phyloP scores from a whole-genome alignment of 2,329 filamentous ascomycete species.

The Podosphaera fusca region DNA sequence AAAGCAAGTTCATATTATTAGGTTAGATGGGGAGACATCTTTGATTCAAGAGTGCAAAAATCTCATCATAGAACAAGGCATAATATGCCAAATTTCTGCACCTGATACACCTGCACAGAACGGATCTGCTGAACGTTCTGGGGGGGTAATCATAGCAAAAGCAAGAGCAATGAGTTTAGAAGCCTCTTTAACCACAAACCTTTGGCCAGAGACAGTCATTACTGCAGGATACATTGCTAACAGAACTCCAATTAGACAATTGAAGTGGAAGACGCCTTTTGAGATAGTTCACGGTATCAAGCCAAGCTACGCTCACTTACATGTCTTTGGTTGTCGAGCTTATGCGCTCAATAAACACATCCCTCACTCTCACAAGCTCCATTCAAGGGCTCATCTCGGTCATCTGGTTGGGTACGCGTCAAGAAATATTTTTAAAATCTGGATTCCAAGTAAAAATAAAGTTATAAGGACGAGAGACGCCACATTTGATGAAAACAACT shows the following conservation, averaged over 20 bases:
- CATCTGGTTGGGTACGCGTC: too few relatives aligned
- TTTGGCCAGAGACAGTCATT: not conserved
- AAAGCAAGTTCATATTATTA: not conserved
- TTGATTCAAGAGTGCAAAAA: not conserved
- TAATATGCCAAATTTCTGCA: not conserved
- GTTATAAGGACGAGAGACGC: too few relatives aligned
- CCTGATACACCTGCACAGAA: not conserved
- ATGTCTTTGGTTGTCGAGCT: not conserved
- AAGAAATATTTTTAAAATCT: too few relatives aligned
- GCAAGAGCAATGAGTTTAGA: too few relatives aligned
- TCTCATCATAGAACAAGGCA: not conserved
- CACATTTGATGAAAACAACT: too few relatives aligned
- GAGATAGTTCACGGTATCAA: not conserved
- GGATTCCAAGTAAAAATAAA: too few relatives aligned
- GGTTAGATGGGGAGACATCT: not conserved
- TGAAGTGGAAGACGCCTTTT: not conserved
- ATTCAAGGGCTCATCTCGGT: too few relatives aligned
- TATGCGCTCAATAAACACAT: not conserved
- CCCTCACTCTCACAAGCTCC: too few relatives aligned
- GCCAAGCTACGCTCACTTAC: not conserved
- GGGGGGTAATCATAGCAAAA: too few relatives aligned
- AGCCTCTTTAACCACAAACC: not conserved
- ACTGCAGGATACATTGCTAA: constrained; percentile 1
- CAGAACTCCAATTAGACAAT: not conserved
- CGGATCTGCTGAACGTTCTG: not conserved